Base-by-base conservation (phyloP, 768 basidiomycete species). In the Strobilomyces dryophilus region DNA sequence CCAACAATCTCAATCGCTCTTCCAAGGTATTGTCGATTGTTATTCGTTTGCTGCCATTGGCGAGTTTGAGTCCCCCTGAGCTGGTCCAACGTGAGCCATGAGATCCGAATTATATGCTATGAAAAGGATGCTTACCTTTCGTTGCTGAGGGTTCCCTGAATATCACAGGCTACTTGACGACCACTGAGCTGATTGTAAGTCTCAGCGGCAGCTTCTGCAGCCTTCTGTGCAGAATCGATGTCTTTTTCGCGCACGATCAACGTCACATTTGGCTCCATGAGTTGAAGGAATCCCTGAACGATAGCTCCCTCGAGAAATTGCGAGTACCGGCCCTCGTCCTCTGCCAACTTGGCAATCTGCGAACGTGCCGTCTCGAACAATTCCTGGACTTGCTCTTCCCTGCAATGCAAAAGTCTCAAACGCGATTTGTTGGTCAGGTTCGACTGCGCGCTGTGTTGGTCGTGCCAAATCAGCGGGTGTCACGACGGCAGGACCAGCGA, bases 371-470 rank as follows among this genome's bases (percentile, higher is more conserved):
- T 77, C 8, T 79, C 71, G 71, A 99, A 98, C 56, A 98, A 82
- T 53, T 91, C 85, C 64, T 95, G 91, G 7, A 98, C 75, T 48
- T 94, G 84, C 66, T 97, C 92, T 71, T 98, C 95, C 45, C 95
- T 84, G 53, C 86, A 83, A 66, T 95, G 89, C 10, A 98, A 82
- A 29, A 98, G 80, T 66, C 80, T 84, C 61, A 99, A 80, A 34
- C 97, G 91, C 14, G 95, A 93, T 66, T 92, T 94, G 79, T 98
- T 99, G 60, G 94, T 97, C 56, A 95, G 79, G 24, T 91, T 98
- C 7, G 95, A 98, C 68, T 95, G 91, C 8, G 94, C 85, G 60
- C 95, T 98, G 61, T 1, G 36, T 15, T 17, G 9, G 31, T 49
- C 52, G 7, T 44, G 47, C 40, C 32, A 41, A 41, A 31, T 63